A percentile compares a stretch with the other conserved stretches of the same genome.
These are phyloP conservation scores for Populus deltoides DNA, from an alignment of 345 rosid species.

Conservation along the genomic window DNA sequence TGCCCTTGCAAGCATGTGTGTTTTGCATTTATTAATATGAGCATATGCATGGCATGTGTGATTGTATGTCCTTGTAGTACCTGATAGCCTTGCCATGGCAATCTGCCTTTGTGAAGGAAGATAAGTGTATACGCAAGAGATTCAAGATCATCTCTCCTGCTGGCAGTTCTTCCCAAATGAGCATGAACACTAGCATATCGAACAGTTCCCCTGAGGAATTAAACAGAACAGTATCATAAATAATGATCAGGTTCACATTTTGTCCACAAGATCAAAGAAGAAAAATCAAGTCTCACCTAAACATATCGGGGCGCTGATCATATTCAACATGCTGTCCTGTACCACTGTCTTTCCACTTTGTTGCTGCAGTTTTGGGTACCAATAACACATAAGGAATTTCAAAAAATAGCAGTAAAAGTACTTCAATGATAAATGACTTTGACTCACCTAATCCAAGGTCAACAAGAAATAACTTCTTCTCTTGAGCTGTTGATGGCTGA, in stretches of 20 bases:
- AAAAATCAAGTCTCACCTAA: conserved; percentile 19
- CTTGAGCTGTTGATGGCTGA: conserved; percentile 29
- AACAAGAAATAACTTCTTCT: conserved; percentile 34
- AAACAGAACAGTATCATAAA: not conserved
- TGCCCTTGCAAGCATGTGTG: not conserved
- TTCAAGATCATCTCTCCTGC: conserved; percentile 38
- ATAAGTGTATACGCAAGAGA: conserved; percentile 35
- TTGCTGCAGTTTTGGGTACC: conserved; percentile 24
- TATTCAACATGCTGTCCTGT: conserved; percentile 33
- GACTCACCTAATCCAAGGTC: conserved; percentile 38
- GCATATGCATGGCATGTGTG: not conserved
- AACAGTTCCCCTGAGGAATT: conserved; percentile 28
- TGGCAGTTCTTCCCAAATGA: conserved; percentile 38
- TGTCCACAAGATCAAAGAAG: not conserved
- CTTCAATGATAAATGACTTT: not conserved
- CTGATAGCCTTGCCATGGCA: conserved; percentile 44
- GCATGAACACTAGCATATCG: conserved; percentile 40
- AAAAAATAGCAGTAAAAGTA: not conserved
- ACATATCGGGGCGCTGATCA: conserved; percentile 39
- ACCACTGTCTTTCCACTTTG: conserved; percentile 31
- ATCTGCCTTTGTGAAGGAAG: conserved; percentile 34
- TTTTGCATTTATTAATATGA: not conserved
- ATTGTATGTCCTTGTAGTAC: not conserved
- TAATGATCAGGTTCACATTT: not conserved
- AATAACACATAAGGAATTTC: conserved; percentile 15